Percentiles rank a stretch among this genome's conserved stretches.
phyloP scores from a whole-genome alignment of 2,329 filamentous ascomycete genomes.

The Cercospora janseana region DNA sequence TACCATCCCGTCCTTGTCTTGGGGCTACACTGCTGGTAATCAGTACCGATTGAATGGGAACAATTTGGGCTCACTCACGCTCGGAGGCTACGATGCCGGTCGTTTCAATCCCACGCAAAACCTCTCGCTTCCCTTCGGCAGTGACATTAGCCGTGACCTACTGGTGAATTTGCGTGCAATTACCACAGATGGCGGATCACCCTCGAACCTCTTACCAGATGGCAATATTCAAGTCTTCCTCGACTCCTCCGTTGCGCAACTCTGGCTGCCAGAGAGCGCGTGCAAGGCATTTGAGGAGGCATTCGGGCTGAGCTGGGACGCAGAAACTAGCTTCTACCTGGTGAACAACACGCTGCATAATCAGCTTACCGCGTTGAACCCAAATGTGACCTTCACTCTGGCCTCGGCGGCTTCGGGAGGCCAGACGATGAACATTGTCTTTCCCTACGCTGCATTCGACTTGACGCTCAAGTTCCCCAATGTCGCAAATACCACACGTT shows the following conservation, averaged over 20 bases:
- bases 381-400: constrained; percentile 39
- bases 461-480: constrained; percentile 34
- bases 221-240: constrained; percentile 50
- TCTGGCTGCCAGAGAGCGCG: constrained; percentile 58
- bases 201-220: constrained; percentile 31
- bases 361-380: constrained; percentile 29
- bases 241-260: constrained; percentile 63
- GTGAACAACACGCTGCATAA: constrained; percentile 37
- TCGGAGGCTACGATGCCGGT: constrained; percentile 43
- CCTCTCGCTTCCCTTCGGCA: constrained; percentile 34
- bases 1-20: constrained; percentile 38
- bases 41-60: constrained; percentile 36
- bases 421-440: constrained; percentile 35
- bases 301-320: constrained; percentile 39
- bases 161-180: constrained; percentile 37
- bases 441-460: constrained; percentile 41
- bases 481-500: constrained; percentile 31
- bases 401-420: constrained; percentile 28
- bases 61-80: constrained; percentile 39
- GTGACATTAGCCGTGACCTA: constrained; percentile 37
- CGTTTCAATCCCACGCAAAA: constrained; percentile 39
- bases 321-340: constrained; percentile 33
- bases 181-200: constrained; percentile 27
- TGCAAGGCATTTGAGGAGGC: constrained; percentile 40
- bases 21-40: constrained; percentile 42